Base-by-base conservation (phyloP, 768 basidiomycete genomes). In the Heimioporus sp. region DNA sequence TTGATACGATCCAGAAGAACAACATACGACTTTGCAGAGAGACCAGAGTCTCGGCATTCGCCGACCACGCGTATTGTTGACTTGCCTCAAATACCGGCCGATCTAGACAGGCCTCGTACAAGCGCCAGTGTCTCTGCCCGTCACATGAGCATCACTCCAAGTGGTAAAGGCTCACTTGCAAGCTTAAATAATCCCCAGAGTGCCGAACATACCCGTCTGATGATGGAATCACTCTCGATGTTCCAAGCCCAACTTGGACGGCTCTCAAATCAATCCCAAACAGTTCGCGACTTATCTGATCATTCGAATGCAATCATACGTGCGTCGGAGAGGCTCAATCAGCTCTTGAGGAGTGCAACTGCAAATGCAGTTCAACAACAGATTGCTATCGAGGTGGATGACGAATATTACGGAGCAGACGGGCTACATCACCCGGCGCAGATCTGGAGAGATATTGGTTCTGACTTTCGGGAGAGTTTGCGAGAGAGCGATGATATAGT, bases 401-500 rank as follows among this genome's bases (percentile, higher is more conserved):
- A 77, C 32, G 77, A 74, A 48, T 56, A 54, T 35, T 57, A 56
- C 20, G 56, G 54, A 4, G 56, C 40, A n/a, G 63, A 57, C 11
- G 58, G 55, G 12, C 61, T 62, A 40, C 64, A 70, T 58, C 71
- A 78, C 41, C 57, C 80, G 21, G 76, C 73, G 11, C 81, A 83
- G 48, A 69, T 90, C 28, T 92, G 89, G 90, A 73, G 78, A 48
- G 72, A 75, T 43, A 78, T 91, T 6, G 86, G 86, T 1, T 77
- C 77, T 10, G 90, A 92, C 56, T 87, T 82, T 59, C 71, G 89
- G 35, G 90, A 92, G 47, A 78, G 81, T 46, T 56, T 88, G 57
- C 75, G 85, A 60, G 78, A 82, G 49, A 86, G 86, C 54, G 91
- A 92, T 64, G 90, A 92, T 64, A 73, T 91, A 42, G 85, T 92